Percentiles rank a stretch among this genome's conserved stretches.
Conservation (phyloP, 305 asterid genomes). For the Fraxinus platypoda region DNA sequence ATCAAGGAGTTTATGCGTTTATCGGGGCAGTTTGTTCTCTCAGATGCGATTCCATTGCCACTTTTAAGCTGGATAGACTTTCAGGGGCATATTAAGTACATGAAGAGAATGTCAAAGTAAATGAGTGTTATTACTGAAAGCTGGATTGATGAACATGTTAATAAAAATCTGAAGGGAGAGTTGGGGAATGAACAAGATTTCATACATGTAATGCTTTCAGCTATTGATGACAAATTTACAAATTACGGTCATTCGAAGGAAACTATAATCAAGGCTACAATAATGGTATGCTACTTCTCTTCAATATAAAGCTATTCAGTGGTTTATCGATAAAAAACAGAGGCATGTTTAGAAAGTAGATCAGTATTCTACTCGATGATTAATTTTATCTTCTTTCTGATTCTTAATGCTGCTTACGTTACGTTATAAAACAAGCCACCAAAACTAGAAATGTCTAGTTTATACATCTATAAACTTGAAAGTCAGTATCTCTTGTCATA, state of each 20-base stretch:
- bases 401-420: neutral
- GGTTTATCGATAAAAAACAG: neutral
- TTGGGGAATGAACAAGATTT: slow-evolving; percentile 27
- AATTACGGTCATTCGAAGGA: slow-evolving; percentile 27
- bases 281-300: slow-evolving; percentile 28
- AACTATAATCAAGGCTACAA: slow-evolving; percentile 40
- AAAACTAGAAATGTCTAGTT: too few relatives aligned
- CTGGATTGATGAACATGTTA: slow-evolving; percentile 36
- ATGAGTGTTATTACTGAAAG: slow-evolving; percentile 26
- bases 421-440: neutral
- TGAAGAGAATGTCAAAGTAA: slow-evolving; percentile 38
- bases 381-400: too few relatives aligned
- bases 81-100: slow-evolving; percentile 35
- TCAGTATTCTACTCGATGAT: neutral
- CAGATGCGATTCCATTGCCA: slow-evolving; percentile 31
- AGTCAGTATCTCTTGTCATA: neutral
- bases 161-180: neutral
- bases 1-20: slow-evolving; percentile 30
- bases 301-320: neutral
- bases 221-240: slow-evolving; percentile 25
- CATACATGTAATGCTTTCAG: slow-evolving; percentile 39
- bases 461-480: too few relatives aligned
- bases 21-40: slow-evolving; percentile 27
- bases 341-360: neutral
- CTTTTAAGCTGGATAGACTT: slow-evolving; percentile 43